phyloP scores from a whole-genome alignment of 768 basidiomycete genomes.

The Termitomyces titanicus region DNA sequence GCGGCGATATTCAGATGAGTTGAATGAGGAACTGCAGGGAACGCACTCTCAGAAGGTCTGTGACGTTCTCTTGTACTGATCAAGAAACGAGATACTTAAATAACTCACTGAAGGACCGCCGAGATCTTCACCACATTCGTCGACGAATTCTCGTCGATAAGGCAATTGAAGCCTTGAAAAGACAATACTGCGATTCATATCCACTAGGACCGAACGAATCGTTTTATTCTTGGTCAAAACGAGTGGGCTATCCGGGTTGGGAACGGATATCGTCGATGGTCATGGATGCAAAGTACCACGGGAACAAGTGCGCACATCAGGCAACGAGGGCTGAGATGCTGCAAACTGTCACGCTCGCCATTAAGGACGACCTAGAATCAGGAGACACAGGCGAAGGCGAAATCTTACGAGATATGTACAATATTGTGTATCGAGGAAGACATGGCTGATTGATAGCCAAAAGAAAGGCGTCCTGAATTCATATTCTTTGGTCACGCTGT shows the following conservation, averaged over 20 bases:
- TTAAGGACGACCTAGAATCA: not conserved
- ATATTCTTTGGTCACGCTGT: not conserved
- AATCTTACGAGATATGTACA: constrained; percentile 4
- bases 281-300: constrained; percentile 4
- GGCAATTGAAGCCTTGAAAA: constrained; percentile 3
- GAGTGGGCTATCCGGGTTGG: constrained; percentile 1
- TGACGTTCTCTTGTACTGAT: not conserved
- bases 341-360: constrained; percentile 3
- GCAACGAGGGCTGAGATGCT: constrained; percentile 8
- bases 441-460: not conserved
- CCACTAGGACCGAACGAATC: not conserved
- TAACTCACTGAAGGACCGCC: not conserved
- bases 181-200: not conserved
- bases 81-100: not conserved
- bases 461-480: not conserved
- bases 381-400: constrained; percentile 2
- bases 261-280: constrained; percentile 4
- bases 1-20: not conserved
- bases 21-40: not conserved
- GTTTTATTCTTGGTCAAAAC: constrained; percentile 3
- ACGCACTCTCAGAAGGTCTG: not conserved
- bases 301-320: constrained; percentile 6
- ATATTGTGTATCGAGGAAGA: not conserved
- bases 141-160: constrained; percentile 6
- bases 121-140: constrained; percentile 6